These are phyloP conservation scores for Pelargonium cotyledonis DNA, from an alignment of 441 rosid species.

Conservation along the genomic window DNA sequence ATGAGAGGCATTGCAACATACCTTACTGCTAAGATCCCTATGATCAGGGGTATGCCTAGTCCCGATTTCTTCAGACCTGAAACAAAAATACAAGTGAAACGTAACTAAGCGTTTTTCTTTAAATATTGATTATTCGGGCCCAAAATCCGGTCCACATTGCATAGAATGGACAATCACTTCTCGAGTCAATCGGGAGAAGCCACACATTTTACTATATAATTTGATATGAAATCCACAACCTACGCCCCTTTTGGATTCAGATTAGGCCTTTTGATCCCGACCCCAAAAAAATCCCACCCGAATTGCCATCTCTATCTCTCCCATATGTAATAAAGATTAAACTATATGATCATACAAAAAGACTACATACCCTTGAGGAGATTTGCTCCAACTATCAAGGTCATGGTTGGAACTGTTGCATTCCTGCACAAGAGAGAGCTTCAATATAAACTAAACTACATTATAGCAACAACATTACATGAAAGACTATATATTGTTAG, in stretches of 20 bases:
- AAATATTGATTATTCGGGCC: too few relatives aligned
- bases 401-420: conserved; percentile 63
- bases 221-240: too few relatives aligned
- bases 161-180: too few relatives aligned
- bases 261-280: too few relatives aligned
- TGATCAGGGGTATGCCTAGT: conserved; percentile 6
- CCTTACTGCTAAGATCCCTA: conserved; percentile 26
- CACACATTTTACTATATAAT: too few relatives aligned
- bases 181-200: too few relatives aligned
- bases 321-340: too few relatives aligned
- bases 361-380: conserved; percentile 52
- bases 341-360: neutral
- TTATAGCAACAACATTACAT: neutral
- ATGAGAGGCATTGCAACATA: conserved; percentile 22
- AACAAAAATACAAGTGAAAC: neutral
- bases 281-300: too few relatives aligned
- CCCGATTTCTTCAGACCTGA: conserved; percentile 27
- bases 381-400: conserved; percentile 68
- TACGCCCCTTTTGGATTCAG: too few relatives aligned
- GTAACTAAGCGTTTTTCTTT: too few relatives aligned
- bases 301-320: too few relatives aligned
- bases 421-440: conserved; percentile 34
- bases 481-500: neutral
- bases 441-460: neutral
- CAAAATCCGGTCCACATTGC: too few relatives aligned